These are phyloP conservation scores for Dittrichia graveolens DNA, from an alignment of 129 eudicot species.

Conservation along the genomic window DNA sequence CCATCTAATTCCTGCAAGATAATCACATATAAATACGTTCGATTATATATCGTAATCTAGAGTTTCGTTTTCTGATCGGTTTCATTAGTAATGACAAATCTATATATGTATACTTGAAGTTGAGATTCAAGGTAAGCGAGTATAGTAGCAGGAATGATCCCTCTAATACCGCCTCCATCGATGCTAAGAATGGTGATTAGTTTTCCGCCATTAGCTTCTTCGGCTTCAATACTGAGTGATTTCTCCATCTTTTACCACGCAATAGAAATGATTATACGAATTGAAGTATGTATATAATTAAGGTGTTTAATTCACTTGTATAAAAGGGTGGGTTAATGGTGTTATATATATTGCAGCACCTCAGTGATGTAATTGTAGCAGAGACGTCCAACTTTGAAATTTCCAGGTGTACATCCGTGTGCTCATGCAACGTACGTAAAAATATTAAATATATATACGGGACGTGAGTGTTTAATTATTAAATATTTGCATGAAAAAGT, in stretches of 20 bases:
- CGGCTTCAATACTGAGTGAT: conserved; percentile 8
- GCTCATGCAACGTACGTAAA: background rate
- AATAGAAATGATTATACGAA: background rate
- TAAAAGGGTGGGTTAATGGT: background rate
- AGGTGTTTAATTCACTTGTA: background rate
- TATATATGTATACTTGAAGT: conserved; percentile 43
- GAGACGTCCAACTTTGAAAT: background rate
- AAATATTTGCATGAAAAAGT: too few species aligned
- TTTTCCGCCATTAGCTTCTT: conserved; percentile 28
- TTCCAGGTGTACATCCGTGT: background rate
- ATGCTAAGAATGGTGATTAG: conserved; percentile 58
- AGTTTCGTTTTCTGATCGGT: background rate
- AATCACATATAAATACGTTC: background rate
- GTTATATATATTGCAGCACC: background rate
- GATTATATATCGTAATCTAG: background rate
- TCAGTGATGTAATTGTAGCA: background rate
- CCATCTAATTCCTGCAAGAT: conserved; percentile 57
- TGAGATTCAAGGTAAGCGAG: conserved; percentile 55
- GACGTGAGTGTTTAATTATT: too few species aligned
- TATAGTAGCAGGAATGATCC: conserved; percentile 56
- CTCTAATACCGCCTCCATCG: conserved; percentile 69
- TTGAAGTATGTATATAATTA: background rate
- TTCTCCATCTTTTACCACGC: conserved; percentile 12
- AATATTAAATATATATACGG: too few species aligned
- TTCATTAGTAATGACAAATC: too few species aligned